A percentile compares a stretch with the other conserved stretches of the same genome.
phyloP scores from a whole-genome alignment of 2,329 filamentous ascomycete species.

The Pestalotiopsis sp. region DNA sequence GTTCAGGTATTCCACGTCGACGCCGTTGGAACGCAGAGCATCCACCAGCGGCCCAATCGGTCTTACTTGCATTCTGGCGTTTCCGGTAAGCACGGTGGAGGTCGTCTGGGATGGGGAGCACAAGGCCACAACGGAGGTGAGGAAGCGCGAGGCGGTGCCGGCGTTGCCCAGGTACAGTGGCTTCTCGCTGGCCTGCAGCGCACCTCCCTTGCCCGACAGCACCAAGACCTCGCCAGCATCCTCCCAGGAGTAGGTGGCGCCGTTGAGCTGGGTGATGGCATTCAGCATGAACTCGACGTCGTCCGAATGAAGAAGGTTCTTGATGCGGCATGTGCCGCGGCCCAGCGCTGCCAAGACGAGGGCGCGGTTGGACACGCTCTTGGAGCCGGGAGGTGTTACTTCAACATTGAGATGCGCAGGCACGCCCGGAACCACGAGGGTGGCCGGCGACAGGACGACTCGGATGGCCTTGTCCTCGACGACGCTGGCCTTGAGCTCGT shows the following conservation, averaged over 20 bases:
- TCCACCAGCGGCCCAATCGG: slow-evolving; percentile 94
- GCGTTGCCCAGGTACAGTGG: slow-evolving; percentile 94
- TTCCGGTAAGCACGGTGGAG: slow-evolving; percentile 84
- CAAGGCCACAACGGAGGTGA: slow-evolving; percentile 87
- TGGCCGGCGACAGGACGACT: slow-evolving; percentile 77
- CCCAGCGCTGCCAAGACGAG: slow-evolving; percentile 92
- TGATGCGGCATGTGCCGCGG: slow-evolving; percentile 81
- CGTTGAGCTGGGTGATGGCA: slow-evolving; percentile 80
- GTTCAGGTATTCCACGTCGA: slow-evolving; percentile 84
- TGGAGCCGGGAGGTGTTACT: slow-evolving; percentile 90
- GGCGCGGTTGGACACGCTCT: slow-evolving; percentile 95
- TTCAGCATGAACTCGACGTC: slow-evolving; percentile 97
- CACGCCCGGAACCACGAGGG: slow-evolving; percentile 73
- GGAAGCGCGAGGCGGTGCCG: slow-evolving; percentile 90
- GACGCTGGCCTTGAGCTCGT: slow-evolving; percentile 84
- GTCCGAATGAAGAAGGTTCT: slow-evolving; percentile 91
- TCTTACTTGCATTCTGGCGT: slow-evolving; percentile 92
- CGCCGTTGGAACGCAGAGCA: slow-evolving; percentile 81
- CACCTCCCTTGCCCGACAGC: slow-evolving; percentile 87
- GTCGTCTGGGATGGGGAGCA: slow-evolving; percentile 66
- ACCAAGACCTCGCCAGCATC: slow-evolving; percentile 89
- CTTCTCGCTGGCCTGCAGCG: slow-evolving; percentile 71
- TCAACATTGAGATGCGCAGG: slow-evolving; percentile 65
- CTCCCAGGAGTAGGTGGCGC: slow-evolving; percentile 90
- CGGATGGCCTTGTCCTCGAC: slow-evolving; percentile 86